A percentile compares a stretch with the other conserved stretches of the same genome.
Conservation (phyloP, 2,329 filamentous ascomycete genomes). For the Grosmannia serpens region DNA sequence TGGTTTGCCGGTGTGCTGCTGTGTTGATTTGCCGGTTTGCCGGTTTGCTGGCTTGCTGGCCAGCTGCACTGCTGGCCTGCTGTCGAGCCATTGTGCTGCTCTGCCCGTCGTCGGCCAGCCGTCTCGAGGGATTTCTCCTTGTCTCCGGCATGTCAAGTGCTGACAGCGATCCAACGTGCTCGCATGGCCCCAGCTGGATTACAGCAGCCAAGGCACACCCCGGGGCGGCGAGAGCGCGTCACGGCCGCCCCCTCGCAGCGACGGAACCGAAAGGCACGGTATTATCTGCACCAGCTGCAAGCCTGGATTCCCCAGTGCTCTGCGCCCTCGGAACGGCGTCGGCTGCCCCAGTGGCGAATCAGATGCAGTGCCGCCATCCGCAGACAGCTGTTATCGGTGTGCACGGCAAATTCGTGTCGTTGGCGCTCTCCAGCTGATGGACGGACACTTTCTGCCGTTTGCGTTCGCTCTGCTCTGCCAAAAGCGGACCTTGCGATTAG, state of each 20-base stretch:
- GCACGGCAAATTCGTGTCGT: not conserved
- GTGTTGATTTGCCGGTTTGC: no score
- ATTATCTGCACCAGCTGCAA: not conserved
- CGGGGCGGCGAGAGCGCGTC: no score
- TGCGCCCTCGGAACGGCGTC: not conserved
- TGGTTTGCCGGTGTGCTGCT: not conserved
- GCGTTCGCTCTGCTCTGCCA: not conserved
- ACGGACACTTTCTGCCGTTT: no score
- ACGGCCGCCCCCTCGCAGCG: no score
- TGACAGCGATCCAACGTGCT: not conserved
- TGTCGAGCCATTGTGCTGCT: not conserved
- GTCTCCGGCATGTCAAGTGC: not conserved
- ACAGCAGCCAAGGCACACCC: not conserved
- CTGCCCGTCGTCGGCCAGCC: not conserved
- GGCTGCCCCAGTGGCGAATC: not conserved
- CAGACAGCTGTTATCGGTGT: not conserved
- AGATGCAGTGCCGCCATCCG: not conserved
- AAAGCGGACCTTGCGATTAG: not conserved
- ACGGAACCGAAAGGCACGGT: not conserved
- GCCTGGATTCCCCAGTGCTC: not conserved
- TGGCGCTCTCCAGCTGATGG: no score
- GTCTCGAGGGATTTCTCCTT: not conserved
- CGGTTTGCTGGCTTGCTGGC: no score
- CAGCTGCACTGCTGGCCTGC: not conserved
- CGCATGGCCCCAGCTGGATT: not conserved